Percentiles rank a stretch among this genome's conserved stretches.
Evolutionary conservation across 345 rosid species (phyloP).

Genomic region (Crucihimalaya himalaica): DNA sequence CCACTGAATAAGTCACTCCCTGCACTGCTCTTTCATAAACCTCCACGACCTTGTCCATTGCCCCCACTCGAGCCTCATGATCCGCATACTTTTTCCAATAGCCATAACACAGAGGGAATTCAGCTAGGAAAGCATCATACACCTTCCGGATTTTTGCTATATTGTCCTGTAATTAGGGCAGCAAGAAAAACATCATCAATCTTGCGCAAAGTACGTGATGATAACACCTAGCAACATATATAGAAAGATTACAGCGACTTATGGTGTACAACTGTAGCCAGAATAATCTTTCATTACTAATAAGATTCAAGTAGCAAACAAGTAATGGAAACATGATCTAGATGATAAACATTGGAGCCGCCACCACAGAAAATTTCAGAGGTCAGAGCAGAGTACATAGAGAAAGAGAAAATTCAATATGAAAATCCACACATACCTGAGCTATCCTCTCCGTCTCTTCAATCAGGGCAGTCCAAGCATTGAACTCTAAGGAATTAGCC

Average conservation of each 20-base stretch:
- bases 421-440: constrained; percentile 55
- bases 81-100: constrained; percentile 99
- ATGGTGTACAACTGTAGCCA: neutral
- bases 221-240: neutral
- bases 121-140: constrained; percentile 89
- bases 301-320: neutral
- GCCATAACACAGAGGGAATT: constrained; percentile 96
- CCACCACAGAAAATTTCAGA: constrained; percentile 1
- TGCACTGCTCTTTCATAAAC: constrained; percentile 93
- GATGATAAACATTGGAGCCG: neutral
- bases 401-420: neutral
- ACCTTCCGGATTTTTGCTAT: constrained; percentile 78
- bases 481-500: constrained; percentile 80
- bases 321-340: neutral
- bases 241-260: constrained; percentile 3
- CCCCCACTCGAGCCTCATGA: constrained; percentile 86
- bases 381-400: constrained; percentile 4
- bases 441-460: constrained; percentile 90
- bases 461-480: constrained; percentile 85
- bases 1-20: constrained; percentile 96
- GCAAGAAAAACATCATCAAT: constrained; percentile 27
- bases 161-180: constrained; percentile 60
- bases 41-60: constrained; percentile 92
- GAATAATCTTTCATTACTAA: neutral
- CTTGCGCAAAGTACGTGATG: neutral